Base-by-base conservation (phyloP, 192 early-diverging fungal species). In the Kickxella alabastrina region DNA sequence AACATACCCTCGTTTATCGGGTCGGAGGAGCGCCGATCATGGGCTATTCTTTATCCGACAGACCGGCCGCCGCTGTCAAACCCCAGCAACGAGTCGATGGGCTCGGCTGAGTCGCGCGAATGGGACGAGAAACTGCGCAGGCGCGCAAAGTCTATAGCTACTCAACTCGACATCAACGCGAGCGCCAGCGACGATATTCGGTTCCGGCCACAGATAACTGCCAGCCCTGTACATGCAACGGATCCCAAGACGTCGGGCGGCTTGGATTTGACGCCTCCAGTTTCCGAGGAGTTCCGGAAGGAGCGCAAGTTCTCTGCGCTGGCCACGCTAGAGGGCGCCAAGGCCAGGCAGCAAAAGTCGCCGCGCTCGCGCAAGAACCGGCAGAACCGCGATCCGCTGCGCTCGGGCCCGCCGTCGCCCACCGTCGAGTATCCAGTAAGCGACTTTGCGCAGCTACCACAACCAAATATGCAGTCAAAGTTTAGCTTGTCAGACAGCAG, bases 161-260 rank as follows among this genome's bases (percentile, higher is more conserved):
- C n/a, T n/a, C n/a, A n/a, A n/a, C 46, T 40, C 9, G 24, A 25
- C 27, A 25, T 26, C 17, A 26, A 37, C 15, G 18, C 10, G 8
- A 35, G 34, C 23, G 43, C 40, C 4, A 36, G 18, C 0, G 26
- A 14, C 18, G 47, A 50, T 10, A 15, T 23, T 15, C 46, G 23
- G 25, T 6, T 45, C 7, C 39, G 46, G 9, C 68, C 68, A 21
- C 28, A 26, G 21, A 43, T 72, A 10, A 42, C 49, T 4, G 44
- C 41, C 19, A 68, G 65, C 35, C 65, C 65, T 2, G 65, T 57
- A 10, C 18, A 48, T 6, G 57, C 72, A 3, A 19, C 27, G 25
- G 54, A 75, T 52, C 49, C 65, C 29, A 75, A 75, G 51, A 46
- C 56, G 6, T 47, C 57, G 18, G 72, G 72, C 32, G 72, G 72